Percentiles rank a stretch among this genome's conserved stretches.
phyloP scores from a whole-genome alignment of 805 yeast genomes.

The Wickerhamomyces sydowiorum region DNA sequence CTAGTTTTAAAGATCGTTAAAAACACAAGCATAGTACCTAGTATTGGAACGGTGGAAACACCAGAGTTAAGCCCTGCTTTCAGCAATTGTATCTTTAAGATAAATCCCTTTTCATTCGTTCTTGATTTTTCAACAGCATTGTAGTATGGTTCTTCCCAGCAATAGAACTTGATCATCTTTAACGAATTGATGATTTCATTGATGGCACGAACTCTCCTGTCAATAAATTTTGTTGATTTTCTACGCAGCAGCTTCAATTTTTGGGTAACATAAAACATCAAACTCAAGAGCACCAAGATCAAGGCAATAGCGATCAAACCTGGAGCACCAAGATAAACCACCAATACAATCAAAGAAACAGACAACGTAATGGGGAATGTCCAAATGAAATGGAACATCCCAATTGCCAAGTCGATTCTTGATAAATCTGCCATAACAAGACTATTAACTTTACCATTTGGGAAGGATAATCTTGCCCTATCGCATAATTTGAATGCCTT shows the following conservation, averaged over 20 bases:
- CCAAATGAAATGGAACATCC: slow-evolving; percentile 58
- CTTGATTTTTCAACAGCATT: slow-evolving; percentile 51
- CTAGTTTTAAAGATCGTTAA: slow-evolving; percentile 35
- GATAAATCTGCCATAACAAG: slow-evolving; percentile 78
- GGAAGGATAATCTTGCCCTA: slow-evolving; percentile 50
- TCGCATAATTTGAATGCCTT: slow-evolving; percentile 62
- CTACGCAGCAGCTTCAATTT: slow-evolving; percentile 50
- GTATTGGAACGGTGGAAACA: slow-evolving; percentile 59
- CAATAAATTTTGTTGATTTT: slow-evolving; percentile 61
- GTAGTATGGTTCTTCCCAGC: slow-evolving; percentile 85
- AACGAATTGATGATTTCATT: slow-evolving; percentile 75
- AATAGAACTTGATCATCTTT: slow-evolving; percentile 80
- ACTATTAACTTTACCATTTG: slow-evolving; percentile 69
- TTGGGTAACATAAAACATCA: slow-evolving; percentile 42
- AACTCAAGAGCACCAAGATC: slow-evolving; percentile 31
- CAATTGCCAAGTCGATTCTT: slow-evolving; percentile 72
- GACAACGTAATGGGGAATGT: slow-evolving; percentile 60
- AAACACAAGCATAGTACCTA: slow-evolving; percentile 64
- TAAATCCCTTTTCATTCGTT: slow-evolving; percentile 50
- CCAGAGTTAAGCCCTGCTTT: slow-evolving; percentile 62
- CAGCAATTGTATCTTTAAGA: slow-evolving; percentile 58
- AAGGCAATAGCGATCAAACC: slow-evolving; percentile 69
- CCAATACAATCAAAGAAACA: slow-evolving; percentile 57
- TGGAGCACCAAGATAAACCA: slow-evolving; percentile 65
- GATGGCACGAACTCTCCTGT: slow-evolving; percentile 66